Base-by-base conservation (phyloP, 768 basidiomycete genomes). In the Pholiota conissans region DNA sequence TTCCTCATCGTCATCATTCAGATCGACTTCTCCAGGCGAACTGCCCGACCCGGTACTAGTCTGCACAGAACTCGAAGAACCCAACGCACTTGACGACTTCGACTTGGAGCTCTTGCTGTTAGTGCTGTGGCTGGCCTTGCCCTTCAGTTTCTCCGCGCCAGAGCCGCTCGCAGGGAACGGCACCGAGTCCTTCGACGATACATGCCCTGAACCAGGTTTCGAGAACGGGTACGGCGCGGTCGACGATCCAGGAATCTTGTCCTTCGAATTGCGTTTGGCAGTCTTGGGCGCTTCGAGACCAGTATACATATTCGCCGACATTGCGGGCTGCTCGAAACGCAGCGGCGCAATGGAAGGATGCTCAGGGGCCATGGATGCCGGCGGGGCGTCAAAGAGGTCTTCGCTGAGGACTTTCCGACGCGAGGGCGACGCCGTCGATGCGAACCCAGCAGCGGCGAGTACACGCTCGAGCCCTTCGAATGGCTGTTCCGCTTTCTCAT, bases 121-220 rank as follows among this genome's bases (percentile, higher is more conserved):
- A 13, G 55, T 40, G 29, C 60, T 61, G 9, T 22, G 40, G 20
- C 40, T 42, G 39, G 56, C 55, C 55, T 60, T 70, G 26, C 62
- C 61, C 29, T 56, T 62, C 7, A 52, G 56, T 10, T 69, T 67
- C 46, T 65, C 67, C 9, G 60, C 61, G 22, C 66, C 76, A 18
- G 63, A 67, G 27, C 82, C 82, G 1, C 84, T 83, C 7, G 84
- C 86, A n/a, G 89, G 91, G 80, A 91, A 92, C 0, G 90, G 89
- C 18, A 92, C 82, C 35, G 69, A 70, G 60, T 87, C 87, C 61
- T 80, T 78, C 16, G 84, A 84, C 9, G 84, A 85, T 52, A 79
- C 75, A 59, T 86, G 86, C 0, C 69, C 73, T 0, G 85, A 82
- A 4, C 82, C 82, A 55, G 79, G 81, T 8, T 76, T 82, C 1